Evolutionary conservation across 305 asterid genomes (phyloP).

Genomic region (Petunia hybrid): DNA sequence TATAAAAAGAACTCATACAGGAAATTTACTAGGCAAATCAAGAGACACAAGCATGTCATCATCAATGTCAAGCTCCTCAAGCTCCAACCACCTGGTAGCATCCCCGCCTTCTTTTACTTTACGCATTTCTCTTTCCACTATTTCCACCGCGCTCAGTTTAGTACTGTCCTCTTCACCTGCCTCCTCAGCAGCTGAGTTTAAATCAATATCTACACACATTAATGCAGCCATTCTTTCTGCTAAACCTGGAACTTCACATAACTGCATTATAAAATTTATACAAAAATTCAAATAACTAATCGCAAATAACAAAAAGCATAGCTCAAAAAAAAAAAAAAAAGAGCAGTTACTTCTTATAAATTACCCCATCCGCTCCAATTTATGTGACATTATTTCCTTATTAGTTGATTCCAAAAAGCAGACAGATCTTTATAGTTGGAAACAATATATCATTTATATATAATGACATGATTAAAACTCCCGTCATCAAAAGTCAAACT

Average conservation of each 20-base stretch:
- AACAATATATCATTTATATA: too few relatives aligned
- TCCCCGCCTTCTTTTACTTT: constrained; percentile 60
- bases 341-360: neutral
- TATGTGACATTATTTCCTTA: too few relatives aligned
- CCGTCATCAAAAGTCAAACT: too few relatives aligned
- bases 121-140: constrained; percentile 68
- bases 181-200: constrained; percentile 56
- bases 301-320: constrained; percentile 18
- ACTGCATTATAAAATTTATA: constrained; percentile 49
- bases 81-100: constrained; percentile 90
- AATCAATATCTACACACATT: constrained; percentile 88
- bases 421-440: too few relatives aligned
- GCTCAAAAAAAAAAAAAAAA: constrained; percentile 23
- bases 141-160: constrained; percentile 54
- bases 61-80: constrained; percentile 83
- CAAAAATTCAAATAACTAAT: constrained; percentile 10
- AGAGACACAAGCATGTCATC: constrained; percentile 73
- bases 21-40: constrained; percentile 87
- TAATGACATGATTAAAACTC: too few relatives aligned
- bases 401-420: too few relatives aligned
- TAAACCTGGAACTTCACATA: constrained; percentile 89
- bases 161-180: constrained; percentile 45
- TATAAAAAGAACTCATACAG: constrained; percentile 54
- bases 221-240: constrained; percentile 93
- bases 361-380: too few relatives aligned